Percentiles rank a stretch among this genome's conserved stretches.
These are phyloP conservation scores for Periglandula ipomoeae DNA, from an alignment of 2,329 filamentous ascomycete genomes.

Conservation along the genomic window DNA sequence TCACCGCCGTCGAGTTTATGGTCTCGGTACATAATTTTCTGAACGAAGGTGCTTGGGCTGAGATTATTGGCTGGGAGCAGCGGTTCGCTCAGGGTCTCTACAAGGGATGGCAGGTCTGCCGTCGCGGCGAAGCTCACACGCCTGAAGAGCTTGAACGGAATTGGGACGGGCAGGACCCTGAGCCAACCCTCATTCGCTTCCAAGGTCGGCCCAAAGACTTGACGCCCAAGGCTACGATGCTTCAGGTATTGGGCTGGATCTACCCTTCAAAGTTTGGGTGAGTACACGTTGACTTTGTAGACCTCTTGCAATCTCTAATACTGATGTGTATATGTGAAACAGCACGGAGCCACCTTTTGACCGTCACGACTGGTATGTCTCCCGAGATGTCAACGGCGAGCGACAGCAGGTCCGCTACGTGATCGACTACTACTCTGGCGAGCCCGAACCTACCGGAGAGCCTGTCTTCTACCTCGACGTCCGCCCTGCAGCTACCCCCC, in stretches of 20 bases:
- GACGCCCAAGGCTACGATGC: constrained; percentile 82
- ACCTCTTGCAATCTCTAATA: neutral
- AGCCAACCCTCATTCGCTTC: constrained; percentile 75
- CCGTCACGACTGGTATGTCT: constrained; percentile 93
- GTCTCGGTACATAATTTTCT: constrained; percentile 96
- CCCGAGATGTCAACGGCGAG: constrained; percentile 58
- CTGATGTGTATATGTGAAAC: constrained; percentile 6
- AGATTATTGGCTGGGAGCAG: constrained; percentile 90
- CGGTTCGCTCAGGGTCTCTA: constrained; percentile 68
- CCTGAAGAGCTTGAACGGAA: constrained; percentile 36
- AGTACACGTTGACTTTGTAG: constrained; percentile 20
- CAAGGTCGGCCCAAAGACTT: constrained; percentile 81
- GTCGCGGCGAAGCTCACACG: constrained; percentile 59
- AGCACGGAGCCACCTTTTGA: constrained; percentile 85
- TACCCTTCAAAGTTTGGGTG: constrained; percentile 75
- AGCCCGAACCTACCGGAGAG: constrained; percentile 73
- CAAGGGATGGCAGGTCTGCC: constrained; percentile 65
- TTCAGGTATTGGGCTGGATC: constrained; percentile 68
- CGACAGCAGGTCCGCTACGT: constrained; percentile 80
- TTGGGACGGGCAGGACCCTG: constrained; percentile 41
- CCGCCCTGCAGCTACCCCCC: constrained; percentile 76
- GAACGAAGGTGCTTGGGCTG: constrained; percentile 93
- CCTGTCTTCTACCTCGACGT: constrained; percentile 96
- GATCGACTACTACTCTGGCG: constrained; percentile 91
- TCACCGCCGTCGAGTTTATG: constrained; percentile 92